A percentile compares a stretch with the other conserved stretches of the same genome.
These are phyloP conservation scores for Bryoerythrophyllum caledonicum DNA, from an alignment of 225 moss, liverwort and hornwort species.

Conservation along the genomic window DNA sequence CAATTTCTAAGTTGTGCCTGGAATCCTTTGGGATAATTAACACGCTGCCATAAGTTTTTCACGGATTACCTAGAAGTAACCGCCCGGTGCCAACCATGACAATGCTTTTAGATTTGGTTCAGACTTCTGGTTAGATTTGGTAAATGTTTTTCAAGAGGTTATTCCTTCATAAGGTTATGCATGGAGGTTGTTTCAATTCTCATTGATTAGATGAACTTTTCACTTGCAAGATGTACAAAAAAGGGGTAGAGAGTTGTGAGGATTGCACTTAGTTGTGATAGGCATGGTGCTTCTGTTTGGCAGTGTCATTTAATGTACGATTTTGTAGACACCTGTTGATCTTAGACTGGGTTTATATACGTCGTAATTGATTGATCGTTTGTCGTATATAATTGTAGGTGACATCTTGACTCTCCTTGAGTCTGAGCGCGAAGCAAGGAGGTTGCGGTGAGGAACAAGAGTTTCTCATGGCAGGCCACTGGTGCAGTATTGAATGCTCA, in stretches of 20 bases:
- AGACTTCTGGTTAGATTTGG: too few relatives aligned
- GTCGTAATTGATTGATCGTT: background rate
- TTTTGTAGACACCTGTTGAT: background rate
- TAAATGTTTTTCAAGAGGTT: too few relatives aligned
- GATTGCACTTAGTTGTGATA: background rate
- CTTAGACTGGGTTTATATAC: background rate
- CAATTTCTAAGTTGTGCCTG: background rate
- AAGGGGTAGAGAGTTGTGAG: background rate
- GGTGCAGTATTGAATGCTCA: conserved; percentile 22
- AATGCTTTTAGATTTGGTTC: background rate
- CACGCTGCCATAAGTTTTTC: background rate
- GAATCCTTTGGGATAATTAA: background rate
- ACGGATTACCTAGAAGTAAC: background rate
- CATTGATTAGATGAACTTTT: background rate
- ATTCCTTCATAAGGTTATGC: background rate
- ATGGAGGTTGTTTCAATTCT: too few relatives aligned
- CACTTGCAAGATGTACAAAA: background rate
- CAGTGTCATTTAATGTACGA: background rate
- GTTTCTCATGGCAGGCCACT: conserved; percentile 13
- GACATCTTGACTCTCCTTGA: conserved; percentile 72
- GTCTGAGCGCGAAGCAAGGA: conserved; percentile 71
- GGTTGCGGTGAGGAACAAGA: conserved; percentile 50
- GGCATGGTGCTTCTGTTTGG: background rate
- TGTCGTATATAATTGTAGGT: conserved; percentile 26
- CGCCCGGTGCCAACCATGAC: background rate